A percentile compares a stretch with the other conserved stretches of the same genome.
Conservation (phyloP, 495 filamentous ascomycete species). For the Talaromyces borbonicus region DNA sequence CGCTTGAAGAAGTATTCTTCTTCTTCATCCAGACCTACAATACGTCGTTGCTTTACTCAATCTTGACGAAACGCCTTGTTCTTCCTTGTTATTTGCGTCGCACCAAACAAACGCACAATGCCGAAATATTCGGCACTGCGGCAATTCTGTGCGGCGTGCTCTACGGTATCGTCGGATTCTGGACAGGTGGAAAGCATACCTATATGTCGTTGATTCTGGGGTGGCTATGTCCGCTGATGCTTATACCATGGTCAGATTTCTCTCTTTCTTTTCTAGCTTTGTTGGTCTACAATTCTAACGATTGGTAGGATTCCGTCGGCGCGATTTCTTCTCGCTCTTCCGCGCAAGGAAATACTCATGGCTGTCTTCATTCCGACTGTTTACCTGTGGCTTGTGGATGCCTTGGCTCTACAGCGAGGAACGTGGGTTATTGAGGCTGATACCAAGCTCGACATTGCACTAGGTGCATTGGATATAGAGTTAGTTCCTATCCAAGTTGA, state of each 20-base stretch:
- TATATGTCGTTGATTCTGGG: constrained; percentile 57
- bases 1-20: constrained; percentile 61
- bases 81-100: constrained; percentile 25
- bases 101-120: neutral
- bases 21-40: constrained; percentile 68
- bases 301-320: neutral
- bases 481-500: neutral
- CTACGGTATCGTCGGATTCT: neutral
- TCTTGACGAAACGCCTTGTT: constrained; percentile 52
- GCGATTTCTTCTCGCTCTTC: neutral
- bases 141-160: neutral
- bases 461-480: neutral
- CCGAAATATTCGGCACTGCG: neutral
- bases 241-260: constrained; percentile 49
- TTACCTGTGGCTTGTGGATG: neutral
- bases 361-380: neutral
- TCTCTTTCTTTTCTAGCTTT: neutral
- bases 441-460: neutral
- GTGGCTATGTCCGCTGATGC: constrained; percentile 56
- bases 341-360: neutral
- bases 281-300: neutral
- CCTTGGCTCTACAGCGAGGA: neutral
- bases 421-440: neutral
- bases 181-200: constrained; percentile 32
- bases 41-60: constrained; percentile 53